Base-by-base conservation (phyloP, 2,329 filamentous ascomycete genomes). In the Aspergillus candidus region DNA sequence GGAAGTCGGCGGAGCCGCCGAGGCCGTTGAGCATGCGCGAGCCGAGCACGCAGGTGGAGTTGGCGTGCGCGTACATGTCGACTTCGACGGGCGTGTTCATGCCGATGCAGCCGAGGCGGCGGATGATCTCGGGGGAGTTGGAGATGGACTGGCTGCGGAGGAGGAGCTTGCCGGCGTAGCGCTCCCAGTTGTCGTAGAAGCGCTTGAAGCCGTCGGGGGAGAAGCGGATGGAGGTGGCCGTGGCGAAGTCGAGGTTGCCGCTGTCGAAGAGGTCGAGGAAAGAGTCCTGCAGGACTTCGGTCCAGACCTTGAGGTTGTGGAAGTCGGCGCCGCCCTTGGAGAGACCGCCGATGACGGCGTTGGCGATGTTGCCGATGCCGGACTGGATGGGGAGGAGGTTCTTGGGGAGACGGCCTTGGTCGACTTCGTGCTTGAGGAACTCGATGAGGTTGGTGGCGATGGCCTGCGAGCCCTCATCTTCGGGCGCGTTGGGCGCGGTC, bases 81-180 rank as follows among this genome's bases (percentile, higher is more conserved):
- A 94, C 88, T 70, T 94, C 89, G 37, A 94, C 87, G 15, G 88
- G 88, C 0, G 88, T 94, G 77, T 94, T 94, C 88, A 94, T 94
- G 65, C 87, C 88, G 57, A 95, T 94, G 54, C 89, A 83, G 49
- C 88, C 88, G 1, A 94, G 75, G 18, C 88, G 80, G 43, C 87
- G 81, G 72, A 94, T 94, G 70, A 94, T 89, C 70, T 94, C 88
- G 47, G 88, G 88, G 3, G 83, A 85, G 76, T 94, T 94, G 60
- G 85, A 90, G 8, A 94, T 86, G 63, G 86, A 80, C 72, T 94
- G 88, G n/a, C 83, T 83, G 50, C 89, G 86, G 38, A 94, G 82
- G 44, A 94, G 83, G 3, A 94, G 79, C 73, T 90, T 91, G 62
- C 84, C 77, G 39, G 84, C 75, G 69, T 94, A 94, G 32, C 72